phyloP scores from a whole-genome alignment of 2,329 filamentous ascomycete species.

The Emergomyces pasteurianus region DNA sequence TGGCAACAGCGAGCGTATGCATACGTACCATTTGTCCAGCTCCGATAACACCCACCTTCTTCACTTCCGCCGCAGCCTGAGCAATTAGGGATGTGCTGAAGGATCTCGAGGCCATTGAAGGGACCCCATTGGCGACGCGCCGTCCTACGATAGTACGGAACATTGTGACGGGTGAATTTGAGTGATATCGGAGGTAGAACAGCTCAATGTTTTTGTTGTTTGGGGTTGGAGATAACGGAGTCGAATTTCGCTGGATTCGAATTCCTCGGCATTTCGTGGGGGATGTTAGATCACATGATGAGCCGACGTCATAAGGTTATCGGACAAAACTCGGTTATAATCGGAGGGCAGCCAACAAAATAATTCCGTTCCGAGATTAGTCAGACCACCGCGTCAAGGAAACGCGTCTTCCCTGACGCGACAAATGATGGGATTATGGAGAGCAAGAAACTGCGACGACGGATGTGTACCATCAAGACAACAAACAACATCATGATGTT shows the following conservation, averaged over 20 bases:
- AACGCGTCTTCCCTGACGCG: constrained; percentile 20
- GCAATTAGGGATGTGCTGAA: constrained; percentile 59
- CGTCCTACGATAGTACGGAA: constrained; percentile 25
- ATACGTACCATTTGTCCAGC: constrained; percentile 82
- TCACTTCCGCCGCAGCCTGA: constrained; percentile 54
- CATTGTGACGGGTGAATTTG: constrained; percentile 15
- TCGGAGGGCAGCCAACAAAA: not conserved
- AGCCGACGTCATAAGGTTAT: not conserved
- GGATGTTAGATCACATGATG: not conserved
- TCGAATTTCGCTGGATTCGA: not conserved
- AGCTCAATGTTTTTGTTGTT: not conserved
- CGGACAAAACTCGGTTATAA: not conserved
- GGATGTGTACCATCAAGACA: not conserved
- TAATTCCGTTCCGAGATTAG: not conserved
- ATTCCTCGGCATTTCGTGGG: not conserved
- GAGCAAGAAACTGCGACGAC: not conserved
- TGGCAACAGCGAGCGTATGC: not conserved
- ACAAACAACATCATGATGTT: not conserved
- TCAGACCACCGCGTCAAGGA: constrained; percentile 12
- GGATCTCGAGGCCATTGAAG: constrained; percentile 33
- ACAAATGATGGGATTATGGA: not conserved
- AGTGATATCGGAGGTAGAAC: not conserved
- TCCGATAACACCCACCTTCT: constrained; percentile 80
- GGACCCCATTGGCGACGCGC: constrained; percentile 19
- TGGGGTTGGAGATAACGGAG: no score